A percentile compares a stretch with the other conserved stretches of the same genome.
These are phyloP conservation scores for Penicillium paradoxum DNA, from an alignment of 495 filamentous ascomycete genomes.

Conservation along the genomic window DNA sequence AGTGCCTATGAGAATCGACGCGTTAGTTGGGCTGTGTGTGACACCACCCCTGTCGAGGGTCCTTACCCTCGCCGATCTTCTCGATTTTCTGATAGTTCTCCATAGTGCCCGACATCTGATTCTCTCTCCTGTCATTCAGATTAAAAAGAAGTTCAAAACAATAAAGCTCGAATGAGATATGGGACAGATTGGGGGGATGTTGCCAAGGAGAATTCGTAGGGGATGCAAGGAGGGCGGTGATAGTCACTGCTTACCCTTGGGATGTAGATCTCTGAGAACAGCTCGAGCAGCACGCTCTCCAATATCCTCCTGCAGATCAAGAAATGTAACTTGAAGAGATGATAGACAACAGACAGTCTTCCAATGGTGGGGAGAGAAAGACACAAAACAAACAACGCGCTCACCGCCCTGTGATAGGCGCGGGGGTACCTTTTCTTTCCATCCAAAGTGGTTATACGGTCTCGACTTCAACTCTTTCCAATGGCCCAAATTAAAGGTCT, in stretches of 20 bases:
- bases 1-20: slow-evolving; percentile 54
- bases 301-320: neutral
- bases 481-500: slow-evolving; percentile 47
- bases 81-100: slow-evolving; percentile 99
- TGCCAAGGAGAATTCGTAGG: slow-evolving; percentile 10
- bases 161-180: neutral
- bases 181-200: slow-evolving; percentile 13
- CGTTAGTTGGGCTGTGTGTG: slow-evolving; percentile 7
- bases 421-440: slow-evolving; percentile 28
- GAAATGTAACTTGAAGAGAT: slow-evolving; percentile 22
- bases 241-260: neutral
- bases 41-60: slow-evolving; percentile 1
- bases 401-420: slow-evolving; percentile 23
- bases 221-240: slow-evolving; percentile 17
- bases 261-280: slow-evolving; percentile 1
- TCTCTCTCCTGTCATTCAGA: neutral
- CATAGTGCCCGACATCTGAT: slow-evolving; percentile 49
- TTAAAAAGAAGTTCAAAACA: slow-evolving; percentile 8
- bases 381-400: slow-evolving; percentile 34
- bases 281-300: slow-evolving; percentile 3
- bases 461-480: neutral
- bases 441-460: neutral
- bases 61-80: slow-evolving; percentile 94
- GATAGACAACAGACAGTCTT: slow-evolving; percentile 16
- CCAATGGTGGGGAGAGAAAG: slow-evolving; percentile 25